Conservation (phyloP, 2,329 filamentous ascomycete genomes). For the Ophiocordyceps sinensis region DNA sequence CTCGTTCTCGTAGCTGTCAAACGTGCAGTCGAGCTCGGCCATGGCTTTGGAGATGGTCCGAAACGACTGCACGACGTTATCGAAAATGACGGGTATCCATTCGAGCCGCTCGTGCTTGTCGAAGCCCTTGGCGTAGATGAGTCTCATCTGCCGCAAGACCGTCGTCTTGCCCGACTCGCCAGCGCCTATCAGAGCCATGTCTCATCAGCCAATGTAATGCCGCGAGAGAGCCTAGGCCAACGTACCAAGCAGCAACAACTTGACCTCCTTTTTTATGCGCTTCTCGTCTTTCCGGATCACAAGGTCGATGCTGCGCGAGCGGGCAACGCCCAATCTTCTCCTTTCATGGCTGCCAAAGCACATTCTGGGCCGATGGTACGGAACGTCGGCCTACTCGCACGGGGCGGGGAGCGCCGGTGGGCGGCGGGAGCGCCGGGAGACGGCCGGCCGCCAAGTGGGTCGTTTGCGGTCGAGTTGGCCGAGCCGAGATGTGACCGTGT, state of each 20-base stretch:
- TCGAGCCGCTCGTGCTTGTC: slow-evolving; percentile 79
- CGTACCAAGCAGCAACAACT: slow-evolving; percentile 85
- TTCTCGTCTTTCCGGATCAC: slow-evolving; percentile 78
- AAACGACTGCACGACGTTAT: slow-evolving; percentile 85
- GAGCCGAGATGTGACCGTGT: no score
- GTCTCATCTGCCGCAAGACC: slow-evolving; percentile 47
- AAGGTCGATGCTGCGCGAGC: slow-evolving; percentile 71
- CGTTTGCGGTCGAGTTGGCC: no score
- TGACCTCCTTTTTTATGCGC: slow-evolving; percentile 73
- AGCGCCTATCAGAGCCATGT: not conserved
- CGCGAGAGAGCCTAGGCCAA: no score
- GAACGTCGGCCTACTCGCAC: no score
- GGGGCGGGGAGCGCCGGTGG: no score
- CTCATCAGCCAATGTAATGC: not conserved
- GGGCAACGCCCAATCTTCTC: slow-evolving; percentile 32
- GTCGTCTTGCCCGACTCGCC: slow-evolving; percentile 6
- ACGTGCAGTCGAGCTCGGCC: slow-evolving; percentile 67
- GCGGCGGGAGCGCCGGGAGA: no score
- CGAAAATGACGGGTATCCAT: slow-evolving; percentile 91
- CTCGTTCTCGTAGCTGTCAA: slow-evolving; percentile 66
- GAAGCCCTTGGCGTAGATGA: slow-evolving; percentile 91
- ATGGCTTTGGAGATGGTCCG: slow-evolving; percentile 84
- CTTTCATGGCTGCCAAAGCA: slow-evolving; percentile 47
- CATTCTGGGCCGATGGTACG: slow-evolving; percentile 24
- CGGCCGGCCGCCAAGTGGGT: no score